phyloP scores from a whole-genome alignment of 768 basidiomycete species.

The Lyophyllum decastes region DNA sequence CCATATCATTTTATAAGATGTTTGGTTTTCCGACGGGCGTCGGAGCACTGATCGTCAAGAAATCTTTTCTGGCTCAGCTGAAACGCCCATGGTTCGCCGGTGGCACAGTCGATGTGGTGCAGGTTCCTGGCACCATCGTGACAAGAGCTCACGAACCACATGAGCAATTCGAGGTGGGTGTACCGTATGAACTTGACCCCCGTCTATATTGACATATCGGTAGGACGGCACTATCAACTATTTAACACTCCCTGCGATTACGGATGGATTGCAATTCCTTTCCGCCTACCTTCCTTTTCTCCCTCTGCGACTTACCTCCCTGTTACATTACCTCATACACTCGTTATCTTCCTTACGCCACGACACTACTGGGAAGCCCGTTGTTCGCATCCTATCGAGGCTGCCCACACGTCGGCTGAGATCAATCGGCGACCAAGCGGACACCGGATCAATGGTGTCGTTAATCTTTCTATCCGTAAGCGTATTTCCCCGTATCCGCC shows the following conservation, averaged over 20 bases:
- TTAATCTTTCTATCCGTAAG: conserved; percentile 66
- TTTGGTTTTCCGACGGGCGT: conserved; percentile 87
- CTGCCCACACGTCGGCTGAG: conserved; percentile 53
- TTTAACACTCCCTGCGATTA: conserved; percentile 73
- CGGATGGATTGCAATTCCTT: conserved; percentile 75
- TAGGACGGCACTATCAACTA: conserved; percentile 90
- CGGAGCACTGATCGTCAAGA: conserved; percentile 76
- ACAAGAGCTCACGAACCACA: conserved; percentile 59
- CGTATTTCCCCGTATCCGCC: conserved; percentile 11
- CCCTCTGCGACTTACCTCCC: conserved; percentile 70
- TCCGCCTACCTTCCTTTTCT: conserved; percentile 80
- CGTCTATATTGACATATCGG: neutral
- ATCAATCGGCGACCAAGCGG: conserved; percentile 64
- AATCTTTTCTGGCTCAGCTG: conserved; percentile 60
- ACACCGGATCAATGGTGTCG: conserved; percentile 64
- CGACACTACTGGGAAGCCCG: conserved; percentile 56
- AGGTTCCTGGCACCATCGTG: conserved; percentile 73
- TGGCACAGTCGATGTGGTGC: conserved; percentile 80
- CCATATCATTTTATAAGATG: conserved; percentile 88
- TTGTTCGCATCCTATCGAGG: conserved; percentile 70
- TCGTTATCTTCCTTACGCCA: conserved; percentile 63
- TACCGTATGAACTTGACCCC: conserved; percentile 2
- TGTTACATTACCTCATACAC: conserved; percentile 60
- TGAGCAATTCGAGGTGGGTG: conserved; percentile 76
- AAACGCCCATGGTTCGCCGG: conserved; percentile 85